These are phyloP conservation scores for Aspergillus vadensis DNA, from an alignment of 2,329 filamentous ascomycete genomes.

Conservation along the genomic window DNA sequence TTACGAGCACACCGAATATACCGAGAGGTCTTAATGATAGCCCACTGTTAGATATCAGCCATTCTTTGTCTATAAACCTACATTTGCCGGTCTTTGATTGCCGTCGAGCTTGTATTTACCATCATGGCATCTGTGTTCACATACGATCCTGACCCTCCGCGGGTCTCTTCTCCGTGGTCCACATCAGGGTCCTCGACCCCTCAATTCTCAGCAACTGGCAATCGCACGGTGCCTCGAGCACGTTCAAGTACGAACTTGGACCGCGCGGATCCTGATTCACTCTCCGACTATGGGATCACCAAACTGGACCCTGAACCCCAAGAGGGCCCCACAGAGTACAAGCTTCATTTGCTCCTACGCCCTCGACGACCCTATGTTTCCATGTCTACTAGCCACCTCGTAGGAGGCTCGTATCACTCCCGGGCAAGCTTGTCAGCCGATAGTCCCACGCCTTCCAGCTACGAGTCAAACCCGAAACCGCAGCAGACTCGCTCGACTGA, in stretches of 20 bases:
- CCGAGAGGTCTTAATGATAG: background rate
- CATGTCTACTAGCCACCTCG: slow-evolving; percentile 65
- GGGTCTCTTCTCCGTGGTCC: slow-evolving; percentile 89
- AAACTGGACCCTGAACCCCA: slow-evolving; percentile 88
- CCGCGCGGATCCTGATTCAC: slow-evolving; percentile 41
- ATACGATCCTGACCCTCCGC: slow-evolving; percentile 82
- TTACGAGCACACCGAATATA: background rate
- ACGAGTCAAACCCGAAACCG: slow-evolving; percentile 38
- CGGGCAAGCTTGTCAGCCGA: slow-evolving; percentile 28
- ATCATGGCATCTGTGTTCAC: slow-evolving; percentile 94
- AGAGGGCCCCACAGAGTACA: slow-evolving; percentile 94
- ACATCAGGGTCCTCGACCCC: slow-evolving; percentile 54
- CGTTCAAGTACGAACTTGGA: slow-evolving; percentile 42
- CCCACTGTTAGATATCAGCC: background rate
- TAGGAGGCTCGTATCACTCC: slow-evolving; percentile 56
- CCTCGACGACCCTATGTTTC: slow-evolving; percentile 72
- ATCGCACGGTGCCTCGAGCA: slow-evolving; percentile 28
- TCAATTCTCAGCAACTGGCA: slow-evolving; percentile 32
- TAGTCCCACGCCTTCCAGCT: slow-evolving; percentile 27
- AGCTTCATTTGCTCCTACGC: slow-evolving; percentile 83
- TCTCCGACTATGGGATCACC: slow-evolving; percentile 65
- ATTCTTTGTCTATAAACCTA: background rate
- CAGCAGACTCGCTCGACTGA: slow-evolving; percentile 60
- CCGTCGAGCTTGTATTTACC: background rate
- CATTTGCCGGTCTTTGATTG: background rate